A percentile compares a stretch with the other conserved stretches of the same genome.
Conservation (phyloP, 2,329 filamentous ascomycete species). For the Chaetomiaceae sp. region DNA sequence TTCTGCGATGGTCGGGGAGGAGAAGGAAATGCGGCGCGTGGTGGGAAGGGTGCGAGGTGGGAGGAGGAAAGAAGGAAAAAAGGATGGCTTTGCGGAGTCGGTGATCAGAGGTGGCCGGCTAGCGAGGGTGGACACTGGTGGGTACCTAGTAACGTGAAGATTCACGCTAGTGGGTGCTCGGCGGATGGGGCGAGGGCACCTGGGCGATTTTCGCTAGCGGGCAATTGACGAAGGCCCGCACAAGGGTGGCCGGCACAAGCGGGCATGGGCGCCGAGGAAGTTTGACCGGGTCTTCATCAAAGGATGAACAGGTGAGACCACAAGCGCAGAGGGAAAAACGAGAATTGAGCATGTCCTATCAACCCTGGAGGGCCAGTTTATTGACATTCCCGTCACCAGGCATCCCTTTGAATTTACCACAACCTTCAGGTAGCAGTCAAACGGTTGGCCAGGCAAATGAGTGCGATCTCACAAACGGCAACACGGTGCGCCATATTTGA, state of each 20-base stretch:
- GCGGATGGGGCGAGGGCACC: slow-evolving; percentile 18
- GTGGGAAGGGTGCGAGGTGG: slow-evolving; percentile 19
- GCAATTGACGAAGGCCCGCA: slow-evolving; percentile 10
- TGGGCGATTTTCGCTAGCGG: slow-evolving; percentile 8
- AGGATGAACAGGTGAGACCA: slow-evolving; percentile 4
- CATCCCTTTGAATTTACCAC: too few relatives aligned
- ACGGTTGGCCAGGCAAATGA: neutral
- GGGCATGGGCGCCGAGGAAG: slow-evolving; percentile 13
- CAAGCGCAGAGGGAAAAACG: neutral
- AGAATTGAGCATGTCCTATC: neutral
- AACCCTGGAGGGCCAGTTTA: neutral
- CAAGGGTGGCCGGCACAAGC: slow-evolving; percentile 14
- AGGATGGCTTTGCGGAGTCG: slow-evolving; percentile 12
- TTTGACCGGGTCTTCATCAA: neutral
- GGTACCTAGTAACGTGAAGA: too few relatives aligned
- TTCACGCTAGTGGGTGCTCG: slow-evolving; percentile 5
- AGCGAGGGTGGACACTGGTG: too few relatives aligned
- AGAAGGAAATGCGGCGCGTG: slow-evolving; percentile 23
- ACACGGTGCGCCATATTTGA: slow-evolving; percentile 14
- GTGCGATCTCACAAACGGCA: slow-evolving; percentile 13
- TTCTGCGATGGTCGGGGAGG: slow-evolving; percentile 24
- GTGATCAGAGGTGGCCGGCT: neutral
- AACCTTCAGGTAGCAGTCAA: too few relatives aligned
- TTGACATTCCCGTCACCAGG: too few relatives aligned
- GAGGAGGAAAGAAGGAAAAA: slow-evolving; percentile 22